phyloP scores from a whole-genome alignment of 805 yeast species.

The Gaillardinia entomophila region DNA sequence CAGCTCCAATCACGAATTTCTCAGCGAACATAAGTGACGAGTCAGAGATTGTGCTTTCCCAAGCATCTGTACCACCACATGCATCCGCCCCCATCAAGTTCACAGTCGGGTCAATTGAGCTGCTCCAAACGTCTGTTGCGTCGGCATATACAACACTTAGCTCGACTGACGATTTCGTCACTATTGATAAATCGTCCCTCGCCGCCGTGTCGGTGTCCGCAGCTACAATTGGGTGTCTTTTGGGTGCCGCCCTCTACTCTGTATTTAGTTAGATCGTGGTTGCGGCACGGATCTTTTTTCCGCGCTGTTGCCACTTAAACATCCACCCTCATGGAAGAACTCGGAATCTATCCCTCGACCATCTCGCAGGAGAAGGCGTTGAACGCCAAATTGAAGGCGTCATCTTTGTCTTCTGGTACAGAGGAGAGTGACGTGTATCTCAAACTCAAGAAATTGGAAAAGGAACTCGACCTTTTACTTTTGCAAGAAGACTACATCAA shows the following conservation, averaged over 20 bases:
- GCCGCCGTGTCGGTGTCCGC: background rate
- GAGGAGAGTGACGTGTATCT: conserved; percentile 67
- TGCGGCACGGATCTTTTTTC: background rate
- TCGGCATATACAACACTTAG: too few species aligned
- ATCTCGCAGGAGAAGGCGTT: conserved; percentile 4
- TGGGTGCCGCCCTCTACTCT: background rate
- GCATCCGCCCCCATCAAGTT: too few species aligned
- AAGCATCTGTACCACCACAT: too few species aligned
- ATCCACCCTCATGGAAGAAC: conserved; percentile 29
- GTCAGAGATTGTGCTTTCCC: too few species aligned
- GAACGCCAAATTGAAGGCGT: background rate
- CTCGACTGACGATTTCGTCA: too few species aligned
- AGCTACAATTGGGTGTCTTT: background rate
- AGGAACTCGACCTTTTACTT: conserved; percentile 76
- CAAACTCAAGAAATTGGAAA: conserved; percentile 80
- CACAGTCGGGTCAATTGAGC: too few species aligned
- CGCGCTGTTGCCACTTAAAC: background rate
- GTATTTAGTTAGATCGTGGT: background rate
- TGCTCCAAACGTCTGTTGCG: too few species aligned
- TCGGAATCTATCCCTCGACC: conserved; percentile 20
- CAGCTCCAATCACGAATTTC: too few species aligned
- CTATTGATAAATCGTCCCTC: too few species aligned
- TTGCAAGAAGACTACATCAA: conserved; percentile 96
- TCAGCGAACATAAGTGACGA: too few species aligned
- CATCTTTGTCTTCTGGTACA: conserved; percentile 2